Base-by-base conservation (phyloP, 2,329 filamentous ascomycete genomes). In the Cladosporium sp. region DNA sequence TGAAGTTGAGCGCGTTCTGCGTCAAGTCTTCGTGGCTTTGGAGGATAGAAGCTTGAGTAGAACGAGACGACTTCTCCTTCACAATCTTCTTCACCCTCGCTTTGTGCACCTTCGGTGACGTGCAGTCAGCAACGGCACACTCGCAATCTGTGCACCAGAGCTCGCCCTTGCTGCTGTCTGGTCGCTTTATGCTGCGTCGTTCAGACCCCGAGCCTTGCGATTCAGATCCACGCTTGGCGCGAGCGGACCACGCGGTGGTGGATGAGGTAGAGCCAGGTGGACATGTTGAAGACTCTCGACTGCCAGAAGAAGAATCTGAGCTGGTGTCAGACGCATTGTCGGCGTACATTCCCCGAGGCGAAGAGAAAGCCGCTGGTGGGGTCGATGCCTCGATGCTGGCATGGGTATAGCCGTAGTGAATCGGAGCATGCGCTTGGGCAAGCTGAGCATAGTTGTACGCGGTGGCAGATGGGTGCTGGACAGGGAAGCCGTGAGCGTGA, bases 1-100 rank as follows among this genome's bases (percentile, higher is more conserved):
- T 26, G 14, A n/a, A 16, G 31, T 29, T 29, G 14, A 29, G 26
- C 14, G 7, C 18, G 5, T 29, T 50, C 44, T 60, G 35, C 1
- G 55, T 29, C 4, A 52, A 7, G 40, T 65, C 64, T n/a, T 61
- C 64, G 8, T 44, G 26, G 7, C 55, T 16, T n/a, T 65, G 57
- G 18, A 53, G n/a, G 29, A 44, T 18, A 0, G n/a, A 18, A 7
- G 55, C 40, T 5, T 65, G 62, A 2, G 52, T 33, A 0, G 23
- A n/a, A 3, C 62, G 62, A 11, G 33, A 21, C 2, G 6, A 8
- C 37, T 65, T 50, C 31, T 65, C 62, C 3, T 59, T 59, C 2
- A 44, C 16, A 7, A 52, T 65, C 23, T 65, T 65, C 21, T 58
- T 35, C 6, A 23, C 33, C n/a, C 40, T 55, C 4, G 49, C 11